Evolutionary conservation across 306 rosid genomes (phyloP).

Genomic region (Urtica urens): DNA sequence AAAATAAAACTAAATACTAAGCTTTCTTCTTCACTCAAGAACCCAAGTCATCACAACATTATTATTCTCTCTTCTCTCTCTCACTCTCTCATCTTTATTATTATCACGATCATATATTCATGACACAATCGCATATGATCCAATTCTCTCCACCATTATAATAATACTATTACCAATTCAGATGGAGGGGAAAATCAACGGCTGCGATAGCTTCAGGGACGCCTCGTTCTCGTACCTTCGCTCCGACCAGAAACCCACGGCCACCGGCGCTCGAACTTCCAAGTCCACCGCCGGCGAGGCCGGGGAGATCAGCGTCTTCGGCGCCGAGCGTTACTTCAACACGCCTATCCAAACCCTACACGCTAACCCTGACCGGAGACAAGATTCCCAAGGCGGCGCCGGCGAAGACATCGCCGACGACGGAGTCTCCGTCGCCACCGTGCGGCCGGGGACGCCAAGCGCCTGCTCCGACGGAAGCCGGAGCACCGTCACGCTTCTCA

Average conservation of each 20-base stretch:
- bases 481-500: slow-evolving; percentile 10
- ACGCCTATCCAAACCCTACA: slow-evolving; percentile 18
- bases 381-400: neutral
- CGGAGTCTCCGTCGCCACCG: neutral
- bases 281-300: slow-evolving; percentile 9
- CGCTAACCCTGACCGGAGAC: too few relatives aligned
- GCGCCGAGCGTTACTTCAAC: slow-evolving; percentile 39
- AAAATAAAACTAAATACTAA: too few relatives aligned
- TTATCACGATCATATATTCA: too few relatives aligned
- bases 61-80: too few relatives aligned
- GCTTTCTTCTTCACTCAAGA: too few relatives aligned
- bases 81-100: too few relatives aligned
- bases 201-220: neutral
- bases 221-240: slow-evolving; percentile 19
- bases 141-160: too few relatives aligned
- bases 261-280: neutral
- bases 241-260: slow-evolving; percentile 11
- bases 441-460: slow-evolving; percentile 28
- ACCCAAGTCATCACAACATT: too few relatives aligned
- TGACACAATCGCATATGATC: too few relatives aligned
- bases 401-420: neutral
- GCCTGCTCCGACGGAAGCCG: slow-evolving; percentile 29
- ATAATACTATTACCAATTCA: too few relatives aligned
- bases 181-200: slow-evolving; percentile 16
- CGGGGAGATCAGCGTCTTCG: slow-evolving; percentile 35